These are phyloP conservation scores for Pyrenophora teres DNA, from an alignment of 2,329 filamentous ascomycete species.

Conservation along the genomic window DNA sequence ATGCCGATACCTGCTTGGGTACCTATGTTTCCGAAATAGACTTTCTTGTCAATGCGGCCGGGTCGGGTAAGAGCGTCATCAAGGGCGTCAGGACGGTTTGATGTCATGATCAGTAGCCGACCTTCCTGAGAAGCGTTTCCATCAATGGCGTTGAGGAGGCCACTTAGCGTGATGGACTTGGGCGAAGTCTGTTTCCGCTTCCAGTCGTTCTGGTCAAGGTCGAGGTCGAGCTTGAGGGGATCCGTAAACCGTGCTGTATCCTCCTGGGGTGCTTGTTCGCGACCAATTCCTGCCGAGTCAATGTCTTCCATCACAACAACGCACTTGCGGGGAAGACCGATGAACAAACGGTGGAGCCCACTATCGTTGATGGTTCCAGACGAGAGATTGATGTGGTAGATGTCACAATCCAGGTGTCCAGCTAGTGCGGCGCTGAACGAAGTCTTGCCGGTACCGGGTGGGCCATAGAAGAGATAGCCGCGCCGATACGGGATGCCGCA, in stretches of 20 bases:
- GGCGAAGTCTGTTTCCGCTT: background rate
- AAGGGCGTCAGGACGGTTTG: conserved; percentile 73
- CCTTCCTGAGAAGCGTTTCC: conserved; percentile 80
- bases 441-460: conserved; percentile 50
- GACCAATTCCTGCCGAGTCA: conserved; percentile 42
- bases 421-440: conserved; percentile 47
- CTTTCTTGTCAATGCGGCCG: conserved; percentile 77
- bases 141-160: conserved; percentile 78
- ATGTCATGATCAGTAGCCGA: conserved; percentile 79
- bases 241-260: background rate
- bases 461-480: conserved; percentile 50
- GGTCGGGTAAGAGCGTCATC: conserved; percentile 75
- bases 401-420: conserved; percentile 44
- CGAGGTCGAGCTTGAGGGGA: background rate
- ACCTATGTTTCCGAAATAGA: conserved; percentile 61
- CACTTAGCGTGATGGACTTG: conserved; percentile 62
- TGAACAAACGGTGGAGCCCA: conserved; percentile 28
- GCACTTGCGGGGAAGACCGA: conserved; percentile 42
- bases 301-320: conserved; percentile 51
- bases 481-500: conserved; percentile 42
- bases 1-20: conserved; percentile 27
- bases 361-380: conserved; percentile 33
- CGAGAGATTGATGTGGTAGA: conserved; percentile 47
- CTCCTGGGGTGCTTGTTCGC: conserved; percentile 17
- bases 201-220: background rate